Conservation (phyloP, 164 flowering plant genomes). For the Buxus sempervirens region DNA sequence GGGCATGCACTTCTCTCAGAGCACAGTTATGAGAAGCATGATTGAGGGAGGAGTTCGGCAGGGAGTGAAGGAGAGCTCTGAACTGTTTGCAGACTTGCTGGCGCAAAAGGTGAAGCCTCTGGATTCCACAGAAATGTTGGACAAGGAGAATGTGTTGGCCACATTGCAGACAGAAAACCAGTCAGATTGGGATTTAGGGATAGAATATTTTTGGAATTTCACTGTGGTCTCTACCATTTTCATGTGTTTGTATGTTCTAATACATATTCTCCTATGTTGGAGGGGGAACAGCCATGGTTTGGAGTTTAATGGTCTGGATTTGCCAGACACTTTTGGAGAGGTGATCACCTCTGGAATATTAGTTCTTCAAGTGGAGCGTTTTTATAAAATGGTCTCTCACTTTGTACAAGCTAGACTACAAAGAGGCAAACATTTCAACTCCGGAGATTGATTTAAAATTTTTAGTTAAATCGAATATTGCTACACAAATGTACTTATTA, state of each 20-base stretch:
- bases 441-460: not conserved
- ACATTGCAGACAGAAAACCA: constrained; percentile 43
- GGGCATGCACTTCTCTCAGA: constrained; percentile 59
- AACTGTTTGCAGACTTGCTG: constrained; percentile 51
- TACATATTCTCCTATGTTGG: constrained; percentile 54
- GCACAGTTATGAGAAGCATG: constrained; percentile 73
- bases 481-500: too few relatives aligned
- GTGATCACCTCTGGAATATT: constrained; percentile 51
- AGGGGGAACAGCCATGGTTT: constrained; percentile 41
- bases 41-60: constrained; percentile 71
- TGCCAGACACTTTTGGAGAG: constrained; percentile 85
- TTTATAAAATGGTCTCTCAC: constrained; percentile 56
- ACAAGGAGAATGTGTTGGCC: constrained; percentile 53
- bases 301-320: constrained; percentile 67
- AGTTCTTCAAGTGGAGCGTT: constrained; percentile 48
- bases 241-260: constrained; percentile 48
- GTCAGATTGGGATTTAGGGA: constrained; percentile 58
- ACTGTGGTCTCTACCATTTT: constrained; percentile 50
- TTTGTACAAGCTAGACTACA: constrained; percentile 67
- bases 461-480: not conserved
- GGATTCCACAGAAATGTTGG: constrained; percentile 26
- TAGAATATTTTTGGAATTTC: constrained; percentile 56
- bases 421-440: constrained; percentile 41
- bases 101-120: constrained; percentile 39
- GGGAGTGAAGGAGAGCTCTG: constrained; percentile 70